Evolutionary conservation across 306 rosid genomes (phyloP).

Genomic region (Styphnolobium japonicum): DNA sequence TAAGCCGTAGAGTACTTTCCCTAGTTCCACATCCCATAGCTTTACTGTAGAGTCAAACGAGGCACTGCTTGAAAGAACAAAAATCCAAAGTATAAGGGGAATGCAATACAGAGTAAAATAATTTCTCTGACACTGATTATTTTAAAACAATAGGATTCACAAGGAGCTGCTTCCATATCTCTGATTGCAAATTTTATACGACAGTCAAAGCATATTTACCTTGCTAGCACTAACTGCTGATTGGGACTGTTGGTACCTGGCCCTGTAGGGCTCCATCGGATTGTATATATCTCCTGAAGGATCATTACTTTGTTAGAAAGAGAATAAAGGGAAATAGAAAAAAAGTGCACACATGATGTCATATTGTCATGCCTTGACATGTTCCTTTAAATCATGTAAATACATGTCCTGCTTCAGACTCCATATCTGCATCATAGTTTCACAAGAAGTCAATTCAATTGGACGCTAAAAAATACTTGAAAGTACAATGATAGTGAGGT

Average conservation of each 20-base stretch:
- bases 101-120: not conserved
- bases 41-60: constrained; percentile 61
- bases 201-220: constrained; percentile 36
- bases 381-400: constrained; percentile 59
- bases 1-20: constrained; percentile 49
- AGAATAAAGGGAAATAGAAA: not conserved
- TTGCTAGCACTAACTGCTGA: constrained; percentile 52
- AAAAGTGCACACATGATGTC: not conserved
- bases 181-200: not conserved
- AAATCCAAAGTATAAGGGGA: not conserved
- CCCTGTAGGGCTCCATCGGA: constrained; percentile 73
- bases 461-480: not conserved
- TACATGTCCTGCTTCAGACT: constrained; percentile 51
- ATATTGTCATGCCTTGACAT: constrained; percentile 44
- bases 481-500: not conserved
- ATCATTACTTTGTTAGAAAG: not conserved
- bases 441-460: constrained; percentile 1
- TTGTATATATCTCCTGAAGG: constrained; percentile 63
- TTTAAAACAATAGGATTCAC: not conserved
- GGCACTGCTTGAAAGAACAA: constrained; percentile 45
- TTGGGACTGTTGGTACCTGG: constrained; percentile 52
- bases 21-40: constrained; percentile 66
- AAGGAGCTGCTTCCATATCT: not conserved
- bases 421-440: constrained; percentile 53
- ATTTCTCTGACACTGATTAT: not conserved